Evolutionary conservation across 1,139 yeast genomes (phyloP).

Genomic region (Pichia sp.): DNA sequence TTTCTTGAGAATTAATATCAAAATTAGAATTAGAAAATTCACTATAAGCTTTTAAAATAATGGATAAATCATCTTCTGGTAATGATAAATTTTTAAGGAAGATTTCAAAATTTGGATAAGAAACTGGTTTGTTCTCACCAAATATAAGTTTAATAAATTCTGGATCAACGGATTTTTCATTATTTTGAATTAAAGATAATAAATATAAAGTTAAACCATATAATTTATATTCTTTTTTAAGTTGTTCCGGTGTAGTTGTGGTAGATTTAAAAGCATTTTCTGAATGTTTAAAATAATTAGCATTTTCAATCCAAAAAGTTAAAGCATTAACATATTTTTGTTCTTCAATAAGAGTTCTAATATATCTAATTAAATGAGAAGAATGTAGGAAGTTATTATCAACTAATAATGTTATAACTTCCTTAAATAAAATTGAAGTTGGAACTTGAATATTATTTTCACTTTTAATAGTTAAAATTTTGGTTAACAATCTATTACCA

Average conservation of each 20-base stretch:
- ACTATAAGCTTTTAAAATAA: slow-evolving; percentile 3
- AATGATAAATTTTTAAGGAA: slow-evolving; percentile 10
- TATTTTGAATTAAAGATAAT: slow-evolving; percentile 18
- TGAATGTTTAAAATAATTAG: slow-evolving; percentile 21
- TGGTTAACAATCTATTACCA: slow-evolving; percentile 18
- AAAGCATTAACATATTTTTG: slow-evolving; percentile 21
- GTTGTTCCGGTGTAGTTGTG: not conserved
- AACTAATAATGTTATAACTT: slow-evolving; percentile 16
- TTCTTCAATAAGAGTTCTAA: slow-evolving; percentile 18
- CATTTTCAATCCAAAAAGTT: slow-evolving; percentile 23
- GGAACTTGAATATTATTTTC: slow-evolving; percentile 15
- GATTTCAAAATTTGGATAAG: slow-evolving; percentile 37
- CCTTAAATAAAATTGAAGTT: slow-evolving; percentile 20
- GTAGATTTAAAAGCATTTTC: slow-evolving; percentile 13
- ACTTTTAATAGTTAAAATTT: slow-evolving; percentile 14
- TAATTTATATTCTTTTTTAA: slow-evolving; percentile 10
- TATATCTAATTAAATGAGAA: slow-evolving; percentile 21
- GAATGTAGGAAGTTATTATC: slow-evolving; percentile 17
- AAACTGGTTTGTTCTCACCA: slow-evolving; percentile 18
- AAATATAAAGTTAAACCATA: slow-evolving; percentile 22
- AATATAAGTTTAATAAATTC: slow-evolving; percentile 22
- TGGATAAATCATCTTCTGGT: slow-evolving; percentile 21
- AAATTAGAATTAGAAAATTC: slow-evolving; percentile 3
- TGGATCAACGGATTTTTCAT: slow-evolving; percentile 15
- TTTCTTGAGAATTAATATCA: slow-evolving; percentile 19